Evolutionary conservation across 306 rosid genomes (phyloP).

Genomic region (Cyamopsis tetragonoloba): DNA sequence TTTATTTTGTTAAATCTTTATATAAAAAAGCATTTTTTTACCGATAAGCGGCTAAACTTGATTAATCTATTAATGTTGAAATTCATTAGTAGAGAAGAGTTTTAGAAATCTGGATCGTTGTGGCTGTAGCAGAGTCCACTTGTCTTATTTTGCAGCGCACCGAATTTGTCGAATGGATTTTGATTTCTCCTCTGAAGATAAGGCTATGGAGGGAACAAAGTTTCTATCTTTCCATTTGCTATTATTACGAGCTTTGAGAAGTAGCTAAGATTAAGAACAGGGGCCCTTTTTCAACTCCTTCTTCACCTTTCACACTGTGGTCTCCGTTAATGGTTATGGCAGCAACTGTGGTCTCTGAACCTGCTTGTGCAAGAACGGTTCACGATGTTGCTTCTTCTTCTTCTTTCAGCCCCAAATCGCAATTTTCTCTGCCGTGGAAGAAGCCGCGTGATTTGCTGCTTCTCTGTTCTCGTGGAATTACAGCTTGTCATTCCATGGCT

Average conservation of each 20-base stretch:
- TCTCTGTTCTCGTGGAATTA: slow-evolving; percentile 26
- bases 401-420: slow-evolving; percentile 36
- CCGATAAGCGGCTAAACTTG: too few species aligned
- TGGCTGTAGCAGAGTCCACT: slow-evolving; percentile 18
- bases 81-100: too few species aligned
- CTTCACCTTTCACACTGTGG: not conserved
- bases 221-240: not conserved
- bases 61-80: too few species aligned
- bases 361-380: slow-evolving; percentile 29
- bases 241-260: not conserved
- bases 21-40: too few species aligned
- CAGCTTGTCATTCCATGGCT: slow-evolving; percentile 48
- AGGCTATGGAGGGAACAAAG: not conserved
- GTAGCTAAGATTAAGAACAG: not conserved
- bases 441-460: slow-evolving; percentile 13
- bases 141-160: slow-evolving; percentile 1
- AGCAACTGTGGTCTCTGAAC: slow-evolving; percentile 33
- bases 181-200: slow-evolving; percentile 15
- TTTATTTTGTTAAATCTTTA: too few species aligned
- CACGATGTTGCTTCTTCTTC: slow-evolving; percentile 15
- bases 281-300: too few species aligned
- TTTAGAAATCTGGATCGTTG: not conserved
- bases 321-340: slow-evolving; percentile 17
- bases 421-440: slow-evolving; percentile 13
- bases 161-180: not conserved